Evolutionary conservation across 2,329 filamentous ascomycete species (phyloP), one percentile per base, ranked within the genome.

Genomic region (Biscogniauxia mediterranea): DNA sequence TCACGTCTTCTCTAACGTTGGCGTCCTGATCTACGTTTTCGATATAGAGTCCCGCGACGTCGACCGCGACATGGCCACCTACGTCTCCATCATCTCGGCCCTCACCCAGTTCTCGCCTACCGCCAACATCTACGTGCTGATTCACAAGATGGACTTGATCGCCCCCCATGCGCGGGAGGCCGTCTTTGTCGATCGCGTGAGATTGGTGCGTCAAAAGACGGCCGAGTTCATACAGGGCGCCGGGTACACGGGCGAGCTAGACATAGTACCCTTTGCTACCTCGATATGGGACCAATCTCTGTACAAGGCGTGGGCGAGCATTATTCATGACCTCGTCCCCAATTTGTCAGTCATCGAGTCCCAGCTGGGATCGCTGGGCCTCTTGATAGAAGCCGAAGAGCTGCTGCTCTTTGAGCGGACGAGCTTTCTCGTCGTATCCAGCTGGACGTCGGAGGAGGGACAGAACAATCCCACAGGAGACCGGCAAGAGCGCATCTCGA

Each of bases 101-200:
- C 83, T 99, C 49, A 85, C 89, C 59, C 93, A 98, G 78, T 96
- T 88, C 82, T 96, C 91, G 54, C 81, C 85, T 32, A 80, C 81
- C 2, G 92, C 94, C 64, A 91, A 91, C 74, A 89, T 99, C 71
- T 99, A 98, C 79, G 91, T 95, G 64, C 86, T 99, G 52, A 91
- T 99, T 68, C 95, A 99, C 87, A 99, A 99, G 79, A 97, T 99
- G 91, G 95, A 99, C 75, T 85, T 99, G 25, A 92, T 98, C 55
- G 90, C 93, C 68, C 85, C 88, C 49, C 85, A 90, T 60, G 86
- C 90, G 68, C 90, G 93, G 63, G 89, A 93, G 73, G 81, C 86
- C 61, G 87, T 97, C 65, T 97, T 96, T 76, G 89, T 94, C 64
- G 91, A 96, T 70, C 89, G 92, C 63, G 89, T 93, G 23, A 82